Base-by-base conservation (phyloP, 83 land plant genomes). In the Thuja plicata region DNA sequence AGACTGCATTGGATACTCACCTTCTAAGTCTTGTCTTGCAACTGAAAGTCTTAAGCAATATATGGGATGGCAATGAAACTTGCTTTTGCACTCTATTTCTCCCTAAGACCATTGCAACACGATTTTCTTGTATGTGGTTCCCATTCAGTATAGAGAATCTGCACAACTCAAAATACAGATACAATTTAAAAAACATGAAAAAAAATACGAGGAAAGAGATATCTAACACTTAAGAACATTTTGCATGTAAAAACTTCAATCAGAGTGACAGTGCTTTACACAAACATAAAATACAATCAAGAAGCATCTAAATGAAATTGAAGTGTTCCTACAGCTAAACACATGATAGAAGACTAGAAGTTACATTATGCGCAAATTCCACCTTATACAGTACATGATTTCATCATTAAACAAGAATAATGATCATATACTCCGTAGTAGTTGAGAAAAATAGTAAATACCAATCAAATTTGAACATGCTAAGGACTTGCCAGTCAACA, bases 21-120 rank as follows among this genome's bases (percentile, higher is more conserved):
- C 85, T 83, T 83, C 48, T 52, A 83, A 83, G 15, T 52, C 85
- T 83, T 83, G 48, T 83, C 54, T 83, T 83, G 48, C 34, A 83
- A 52, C 12, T 83, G 16, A 83, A 83, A 48, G 27, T 83, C 85
- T 83, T 46, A 52, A 27, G 55, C 54, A 52, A 43, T 83, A 43
- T 3, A 27, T 83, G 55, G 85, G 32, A 83, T 13, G 32, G 85
- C n/a, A 83, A 30, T 83, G 34, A 83, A 46, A 83, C 34, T 45
- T 83, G 54, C 34, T 83, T 43, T 83, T 83, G 55, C 85, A 83
- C 12, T 83, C 30, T 83, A 83, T 46, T 83, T 52, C 54, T 83
- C 55, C 85, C 35, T n/a, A 30, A 83, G 85, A n/a, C 55, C 55
- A 83, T 46, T n/a, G 85, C 50, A 83, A 83, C 35, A 83, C 52